A percentile compares a stretch with the other conserved stretches of the same genome.
Conservation (phyloP, 2,329 filamentous ascomycete genomes). For the Hymenoscyphus salicellus region DNA sequence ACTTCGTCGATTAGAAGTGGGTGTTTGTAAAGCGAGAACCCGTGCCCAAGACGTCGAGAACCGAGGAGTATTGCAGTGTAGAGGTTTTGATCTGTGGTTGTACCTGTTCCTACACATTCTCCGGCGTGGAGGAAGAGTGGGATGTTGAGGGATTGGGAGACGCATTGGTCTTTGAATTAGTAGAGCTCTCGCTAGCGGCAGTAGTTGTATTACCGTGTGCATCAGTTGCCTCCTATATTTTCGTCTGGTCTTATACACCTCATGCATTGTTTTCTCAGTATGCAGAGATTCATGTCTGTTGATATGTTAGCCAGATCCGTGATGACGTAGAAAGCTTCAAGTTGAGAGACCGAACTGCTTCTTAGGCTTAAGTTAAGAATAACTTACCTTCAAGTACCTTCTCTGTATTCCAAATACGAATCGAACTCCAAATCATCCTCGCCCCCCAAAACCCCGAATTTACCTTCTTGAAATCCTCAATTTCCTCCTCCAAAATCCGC, state of each 20-base stretch:
- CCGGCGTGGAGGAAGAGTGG: conserved; percentile 95
- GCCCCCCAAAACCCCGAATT: conserved; percentile 77
- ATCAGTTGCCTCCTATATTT: too few relatives aligned
- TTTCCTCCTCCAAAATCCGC: conserved; percentile 68
- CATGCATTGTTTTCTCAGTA: too few relatives aligned
- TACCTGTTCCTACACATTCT: conserved; percentile 75
- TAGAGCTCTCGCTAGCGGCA: too few relatives aligned
- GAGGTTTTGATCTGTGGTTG: conserved; percentile 67
- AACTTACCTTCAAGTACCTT: conserved; percentile 57
- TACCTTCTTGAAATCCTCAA: conserved; percentile 66
- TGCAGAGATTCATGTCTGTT: conserved; percentile 76
- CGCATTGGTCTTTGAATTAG: conserved; percentile 86
- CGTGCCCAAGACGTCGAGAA: conserved; percentile 81
- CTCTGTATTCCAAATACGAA: conserved; percentile 61
- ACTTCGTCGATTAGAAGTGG: conserved; percentile 81
- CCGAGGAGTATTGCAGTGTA: conserved; percentile 83
- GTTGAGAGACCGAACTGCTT: too few relatives aligned
- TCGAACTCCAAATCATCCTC: conserved; percentile 75
- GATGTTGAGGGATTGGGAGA: conserved; percentile 68
- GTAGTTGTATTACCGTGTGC: too few relatives aligned
- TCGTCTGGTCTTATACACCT: too few relatives aligned
- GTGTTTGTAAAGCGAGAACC: conserved; percentile 82
- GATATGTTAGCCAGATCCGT: background rate
- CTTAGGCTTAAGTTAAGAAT: background rate
- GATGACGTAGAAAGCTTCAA: background rate